Evolutionary conservation across 176 grass and related monocot species (phyloP).

Genomic region (Tillandsia fasciculata): DNA sequence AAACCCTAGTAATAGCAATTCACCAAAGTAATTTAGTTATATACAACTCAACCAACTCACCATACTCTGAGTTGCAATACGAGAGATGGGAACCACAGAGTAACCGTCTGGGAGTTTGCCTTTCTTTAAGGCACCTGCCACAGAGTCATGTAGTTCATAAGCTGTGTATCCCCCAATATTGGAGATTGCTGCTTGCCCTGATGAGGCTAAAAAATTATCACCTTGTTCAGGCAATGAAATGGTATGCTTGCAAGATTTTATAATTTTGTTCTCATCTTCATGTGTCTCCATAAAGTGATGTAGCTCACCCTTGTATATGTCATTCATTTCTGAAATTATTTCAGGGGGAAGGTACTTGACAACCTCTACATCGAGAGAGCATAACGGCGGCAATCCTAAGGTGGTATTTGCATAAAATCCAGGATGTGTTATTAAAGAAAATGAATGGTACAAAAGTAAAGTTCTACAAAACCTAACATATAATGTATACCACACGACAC

Average conservation of each 20-base stretch:
- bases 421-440: conserved; percentile 19
- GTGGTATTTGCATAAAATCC: conserved; percentile 37
- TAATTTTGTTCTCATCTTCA: conserved; percentile 20
- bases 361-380: conserved; percentile 72
- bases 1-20: no score
- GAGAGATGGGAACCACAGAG: no score
- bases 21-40: no score
- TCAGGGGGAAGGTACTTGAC: conserved; percentile 74
- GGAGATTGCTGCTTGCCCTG: conserved; percentile 10
- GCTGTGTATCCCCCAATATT: conserved; percentile 2
- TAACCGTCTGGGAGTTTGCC: no score
- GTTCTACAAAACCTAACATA: conserved; percentile 4
- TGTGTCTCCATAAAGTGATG: conserved; percentile 34
- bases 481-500: no score
- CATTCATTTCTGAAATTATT: conserved; percentile 87
- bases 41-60: no score
- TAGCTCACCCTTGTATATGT: conserved; percentile 71
- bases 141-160: neutral
- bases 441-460: conserved; percentile 14
- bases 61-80: no score
- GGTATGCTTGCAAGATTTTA: conserved; percentile 21
- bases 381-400: conserved; percentile 49
- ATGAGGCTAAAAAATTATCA: conserved; percentile 11
- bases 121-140: no score
- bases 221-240: conserved; percentile 12